phyloP scores from a whole-genome alignment of 2,329 filamentous ascomycete species.

The Pestalotiopsis sp. region DNA sequence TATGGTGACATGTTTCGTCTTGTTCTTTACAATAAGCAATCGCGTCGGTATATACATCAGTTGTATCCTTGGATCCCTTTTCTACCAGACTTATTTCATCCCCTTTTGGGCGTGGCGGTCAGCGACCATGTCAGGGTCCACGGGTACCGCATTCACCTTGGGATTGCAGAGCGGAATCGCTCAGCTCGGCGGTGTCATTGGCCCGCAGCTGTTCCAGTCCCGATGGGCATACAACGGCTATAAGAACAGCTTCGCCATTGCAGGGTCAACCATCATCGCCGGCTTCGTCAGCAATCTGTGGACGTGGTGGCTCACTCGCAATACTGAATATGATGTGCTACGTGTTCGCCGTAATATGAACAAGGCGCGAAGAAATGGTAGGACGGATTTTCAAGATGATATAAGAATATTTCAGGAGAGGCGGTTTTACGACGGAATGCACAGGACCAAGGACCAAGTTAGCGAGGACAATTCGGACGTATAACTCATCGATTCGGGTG shows the following conservation, averaged over 20 bases:
- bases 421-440: constrained; percentile 1
- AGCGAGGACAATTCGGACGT: background rate
- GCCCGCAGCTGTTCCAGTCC: constrained; percentile 45
- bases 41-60: constrained; percentile 45
- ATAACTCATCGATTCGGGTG: background rate
- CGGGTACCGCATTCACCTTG: constrained; percentile 46
- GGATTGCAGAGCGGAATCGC: constrained; percentile 45
- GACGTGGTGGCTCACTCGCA: constrained; percentile 29
- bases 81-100: constrained; percentile 46
- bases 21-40: constrained; percentile 41
- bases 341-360: constrained; percentile 21
- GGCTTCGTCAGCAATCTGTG: constrained; percentile 26
- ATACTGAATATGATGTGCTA: constrained; percentile 28
- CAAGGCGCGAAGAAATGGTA: constrained; percentile 19
- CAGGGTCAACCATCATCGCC: constrained; percentile 23
- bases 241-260: constrained; percentile 30
- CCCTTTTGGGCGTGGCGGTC: constrained; percentile 50
- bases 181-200: constrained; percentile 48
- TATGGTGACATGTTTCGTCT: constrained; percentile 45
- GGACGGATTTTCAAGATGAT: constrained; percentile 35
- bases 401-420: constrained; percentile 18
- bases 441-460: background rate
- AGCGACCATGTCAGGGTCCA: constrained; percentile 42
- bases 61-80: constrained; percentile 45
- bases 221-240: constrained; percentile 44